Percentiles rank a stretch among this genome's conserved stretches.
Evolutionary conservation across 2,329 filamentous ascomycete genomes (phyloP).

Genomic region (Furcasterigmium furcatum): DNA sequence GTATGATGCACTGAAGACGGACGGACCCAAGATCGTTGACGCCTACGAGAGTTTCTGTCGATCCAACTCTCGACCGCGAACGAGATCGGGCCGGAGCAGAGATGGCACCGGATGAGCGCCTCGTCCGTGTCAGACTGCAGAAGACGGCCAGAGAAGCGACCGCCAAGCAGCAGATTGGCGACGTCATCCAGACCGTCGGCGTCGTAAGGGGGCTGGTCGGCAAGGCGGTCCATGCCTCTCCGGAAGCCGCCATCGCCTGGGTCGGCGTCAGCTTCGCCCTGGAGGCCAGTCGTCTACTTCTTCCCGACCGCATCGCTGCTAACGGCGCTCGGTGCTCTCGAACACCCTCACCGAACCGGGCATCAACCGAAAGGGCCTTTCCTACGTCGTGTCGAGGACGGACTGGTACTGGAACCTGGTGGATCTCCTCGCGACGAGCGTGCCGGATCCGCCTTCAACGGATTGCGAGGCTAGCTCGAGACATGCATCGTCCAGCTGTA

Average conservation of each 20-base stretch:
- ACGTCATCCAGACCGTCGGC: conserved; percentile 17
- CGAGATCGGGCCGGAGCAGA: background rate
- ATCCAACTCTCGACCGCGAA: conserved; percentile 3
- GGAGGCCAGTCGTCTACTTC: background rate
- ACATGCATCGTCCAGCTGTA: conserved; percentile 29
- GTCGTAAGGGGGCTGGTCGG: conserved; percentile 19
- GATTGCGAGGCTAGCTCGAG: conserved; percentile 16
- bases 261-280: conserved; percentile 18
- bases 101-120: conserved; percentile 21
- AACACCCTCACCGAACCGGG: conserved; percentile 20
- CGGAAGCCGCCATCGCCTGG: conserved; percentile 32
- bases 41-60: conserved; percentile 16
- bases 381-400: conserved; percentile 30
- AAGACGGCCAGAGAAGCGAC: conserved; percentile 19
- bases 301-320: background rate
- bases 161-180: conserved; percentile 18
- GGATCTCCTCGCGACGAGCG: conserved; percentile 19
- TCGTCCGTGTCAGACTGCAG: conserved; percentile 22
- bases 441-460: background rate
- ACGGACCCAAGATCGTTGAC: conserved; percentile 10
- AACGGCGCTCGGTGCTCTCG: conserved; percentile 20
- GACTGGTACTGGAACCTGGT: conserved; percentile 32
- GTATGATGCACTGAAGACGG: conserved; percentile 12
- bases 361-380: conserved; percentile 27
- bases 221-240: conserved; percentile 20